phyloP scores from a whole-genome alignment of 371 early-diverging fungal species.

The Haplosporangium sp. region DNA sequence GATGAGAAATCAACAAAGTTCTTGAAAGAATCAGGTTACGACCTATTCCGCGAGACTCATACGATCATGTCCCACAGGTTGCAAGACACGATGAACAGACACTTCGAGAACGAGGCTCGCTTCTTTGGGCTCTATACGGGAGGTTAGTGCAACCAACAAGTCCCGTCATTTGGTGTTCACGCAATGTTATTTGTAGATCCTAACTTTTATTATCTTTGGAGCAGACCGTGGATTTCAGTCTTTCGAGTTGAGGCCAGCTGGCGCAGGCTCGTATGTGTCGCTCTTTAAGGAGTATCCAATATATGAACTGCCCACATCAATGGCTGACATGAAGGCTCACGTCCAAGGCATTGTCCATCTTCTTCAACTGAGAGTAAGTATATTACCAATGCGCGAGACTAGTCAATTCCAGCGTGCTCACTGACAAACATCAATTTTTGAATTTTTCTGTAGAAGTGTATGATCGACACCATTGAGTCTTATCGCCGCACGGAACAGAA shows the following conservation, averaged over 20 bases:
- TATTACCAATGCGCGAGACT: neutral
- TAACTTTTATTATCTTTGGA: too few relatives aligned
- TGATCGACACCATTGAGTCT: too few relatives aligned
- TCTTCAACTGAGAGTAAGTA: constrained; percentile 16
- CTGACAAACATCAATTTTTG: too few relatives aligned
- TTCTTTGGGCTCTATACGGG: too few relatives aligned
- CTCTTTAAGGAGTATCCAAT: constrained; percentile 2
- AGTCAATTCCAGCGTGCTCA: too few relatives aligned
- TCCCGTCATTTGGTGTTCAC: too few relatives aligned
- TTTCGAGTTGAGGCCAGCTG: neutral
- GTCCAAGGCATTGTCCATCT: constrained; percentile 14
- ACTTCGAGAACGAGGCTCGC: neutral
- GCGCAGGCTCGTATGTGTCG: constrained; percentile 4
- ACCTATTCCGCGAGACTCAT: constrained; percentile 26
- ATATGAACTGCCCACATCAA: neutral
- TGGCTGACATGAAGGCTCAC: constrained; percentile 2
- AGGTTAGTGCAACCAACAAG: too few relatives aligned
- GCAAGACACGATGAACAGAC: constrained; percentile 15
- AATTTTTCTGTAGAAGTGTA: too few relatives aligned
- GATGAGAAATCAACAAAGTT: constrained; percentile 21
- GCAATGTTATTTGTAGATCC: too few relatives aligned
- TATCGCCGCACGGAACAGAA: too few relatives aligned
- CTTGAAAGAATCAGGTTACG: constrained; percentile 11
- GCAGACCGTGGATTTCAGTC: too few relatives aligned
- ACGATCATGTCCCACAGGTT: constrained; percentile 20